Conservation (phyloP, 257 asterid species). For the Solanum megistacrolobum region DNA sequence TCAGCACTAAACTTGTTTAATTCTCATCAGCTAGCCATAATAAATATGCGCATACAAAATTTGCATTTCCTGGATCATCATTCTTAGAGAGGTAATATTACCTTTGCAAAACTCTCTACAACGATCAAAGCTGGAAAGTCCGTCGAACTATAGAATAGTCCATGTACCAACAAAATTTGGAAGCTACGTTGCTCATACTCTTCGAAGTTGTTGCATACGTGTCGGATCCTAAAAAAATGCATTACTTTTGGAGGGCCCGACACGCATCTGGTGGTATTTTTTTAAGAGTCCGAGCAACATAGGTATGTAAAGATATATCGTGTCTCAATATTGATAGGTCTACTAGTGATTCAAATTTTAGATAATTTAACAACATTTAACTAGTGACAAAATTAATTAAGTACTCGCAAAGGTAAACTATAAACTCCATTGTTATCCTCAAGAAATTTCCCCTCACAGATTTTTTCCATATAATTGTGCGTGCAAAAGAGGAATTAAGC, state of each 20-base stretch:
- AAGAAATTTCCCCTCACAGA: not conserved
- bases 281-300: not conserved
- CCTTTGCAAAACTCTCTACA: not conserved
- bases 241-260: not conserved
- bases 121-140: not conserved
- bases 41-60: not conserved
- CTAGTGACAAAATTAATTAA: not conserved
- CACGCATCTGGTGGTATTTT: not conserved
- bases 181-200: not conserved
- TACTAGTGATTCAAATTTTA: not conserved
- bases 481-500: not conserved
- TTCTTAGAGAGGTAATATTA: not conserved
- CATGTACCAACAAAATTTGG: not conserved
- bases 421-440: not conserved
- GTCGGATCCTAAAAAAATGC: not conserved
- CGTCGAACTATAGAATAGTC: not conserved
- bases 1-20: not conserved
- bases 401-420: not conserved
- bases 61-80: not conserved
- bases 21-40: not conserved
- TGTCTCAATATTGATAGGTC: not conserved
- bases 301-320: not conserved
- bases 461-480: not conserved
- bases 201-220: not conserved
- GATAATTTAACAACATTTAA: not conserved